Conservation (phyloP, 225 moss, liverwort and hornwort species). For the Sphagnum tenellum region DNA sequence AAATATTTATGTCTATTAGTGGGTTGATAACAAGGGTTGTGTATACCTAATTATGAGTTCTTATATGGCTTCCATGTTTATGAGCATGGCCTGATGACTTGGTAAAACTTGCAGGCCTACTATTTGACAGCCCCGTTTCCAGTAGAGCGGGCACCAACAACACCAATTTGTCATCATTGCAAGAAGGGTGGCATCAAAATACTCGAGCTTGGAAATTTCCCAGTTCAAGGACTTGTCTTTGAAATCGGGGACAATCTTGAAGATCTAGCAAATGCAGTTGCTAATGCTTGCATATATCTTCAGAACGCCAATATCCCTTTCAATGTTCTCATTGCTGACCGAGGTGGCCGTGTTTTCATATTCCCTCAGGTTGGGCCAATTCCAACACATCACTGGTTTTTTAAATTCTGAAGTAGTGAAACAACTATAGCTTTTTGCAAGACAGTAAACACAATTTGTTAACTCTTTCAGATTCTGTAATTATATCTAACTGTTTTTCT, state of each 20-base stretch:
- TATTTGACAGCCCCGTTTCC: constrained; percentile 66
- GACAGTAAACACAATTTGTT: too few relatives aligned
- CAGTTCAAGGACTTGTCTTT: constrained; percentile 64
- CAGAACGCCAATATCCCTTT: constrained; percentile 63
- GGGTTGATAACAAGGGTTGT: too few relatives aligned
- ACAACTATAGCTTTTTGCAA: too few relatives aligned
- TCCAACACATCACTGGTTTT: too few relatives aligned
- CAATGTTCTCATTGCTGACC: constrained; percentile 70
- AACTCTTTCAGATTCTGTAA: too few relatives aligned
- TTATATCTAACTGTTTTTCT: neutral
- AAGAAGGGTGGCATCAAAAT: constrained; percentile 54
- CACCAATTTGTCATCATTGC: constrained; percentile 9
- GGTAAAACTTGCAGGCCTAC: constrained; percentile 44
- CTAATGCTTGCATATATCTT: constrained; percentile 52
- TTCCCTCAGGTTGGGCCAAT: constrained; percentile 48
- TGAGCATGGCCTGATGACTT: too few relatives aligned
- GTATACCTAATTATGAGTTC: neutral
- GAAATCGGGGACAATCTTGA: constrained; percentile 53
- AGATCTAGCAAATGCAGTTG: constrained; percentile 55
- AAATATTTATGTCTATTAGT: too few relatives aligned
- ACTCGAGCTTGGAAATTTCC: constrained; percentile 56
- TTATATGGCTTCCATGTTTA: neutral
- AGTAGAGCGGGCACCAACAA: constrained; percentile 55
- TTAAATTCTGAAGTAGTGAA: too few relatives aligned
- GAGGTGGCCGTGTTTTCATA: constrained; percentile 60